phyloP scores from a whole-genome alignment of 257 asterid species.

The Agastache rugosa region DNA sequence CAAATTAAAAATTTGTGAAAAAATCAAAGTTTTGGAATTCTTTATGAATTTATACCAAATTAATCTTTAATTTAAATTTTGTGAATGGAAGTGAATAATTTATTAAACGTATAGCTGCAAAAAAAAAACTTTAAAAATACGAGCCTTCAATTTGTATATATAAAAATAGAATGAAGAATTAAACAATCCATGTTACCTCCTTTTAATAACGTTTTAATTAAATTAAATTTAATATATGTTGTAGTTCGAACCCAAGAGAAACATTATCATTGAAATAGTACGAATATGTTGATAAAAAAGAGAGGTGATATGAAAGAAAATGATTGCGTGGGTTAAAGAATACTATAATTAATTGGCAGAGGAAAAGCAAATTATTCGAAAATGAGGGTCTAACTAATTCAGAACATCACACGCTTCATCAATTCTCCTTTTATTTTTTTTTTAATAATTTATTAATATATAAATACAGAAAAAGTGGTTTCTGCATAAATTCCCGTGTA shows the following conservation, averaged over 20 bases:
- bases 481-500: conserved; percentile 40
- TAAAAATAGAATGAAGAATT: neutral
- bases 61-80: too few species aligned
- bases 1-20: too few species aligned
- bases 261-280: conserved; percentile 36
- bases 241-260: conserved; percentile 3
- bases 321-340: neutral
- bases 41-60: too few species aligned
- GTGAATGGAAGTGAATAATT: neutral
- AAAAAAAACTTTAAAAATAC: too few species aligned
- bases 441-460: neutral
- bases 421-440: neutral
- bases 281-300: neutral
- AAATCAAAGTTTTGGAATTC: too few species aligned
- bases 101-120: neutral
- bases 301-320: neutral
- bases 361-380: conserved; percentile 16
- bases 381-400: neutral
- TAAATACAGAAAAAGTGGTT: neutral
- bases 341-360: neutral
- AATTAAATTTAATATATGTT: too few species aligned
- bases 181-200: too few species aligned
- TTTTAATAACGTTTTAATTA: too few species aligned
- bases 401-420: conserved; percentile 1
- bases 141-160: neutral